Base-by-base conservation (phyloP, 2,329 filamentous ascomycete species). In the Trichoderma asperellum region DNA sequence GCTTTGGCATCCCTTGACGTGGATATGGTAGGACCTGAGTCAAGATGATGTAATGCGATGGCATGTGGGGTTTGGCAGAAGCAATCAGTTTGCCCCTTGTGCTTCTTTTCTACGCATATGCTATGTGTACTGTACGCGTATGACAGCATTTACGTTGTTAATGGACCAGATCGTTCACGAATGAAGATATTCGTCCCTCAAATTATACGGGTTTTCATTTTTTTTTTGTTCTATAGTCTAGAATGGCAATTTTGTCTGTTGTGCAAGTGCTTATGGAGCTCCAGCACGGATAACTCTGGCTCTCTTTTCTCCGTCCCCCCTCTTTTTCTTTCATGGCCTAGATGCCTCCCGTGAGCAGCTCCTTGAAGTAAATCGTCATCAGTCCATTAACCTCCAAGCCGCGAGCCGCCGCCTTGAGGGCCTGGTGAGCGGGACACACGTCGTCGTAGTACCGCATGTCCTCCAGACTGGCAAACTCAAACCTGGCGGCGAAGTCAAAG, bases 371-470 rank as follows among this genome's bases (percentile, higher is more conserved):
- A 24, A 83, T 79, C 16, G 80, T 82, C 73, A 83, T 61, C 32
- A 81, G 69, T 18, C 80, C 82, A 43, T 78, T 73, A 10, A 82
- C 69, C 7, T 72, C 74, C 32, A 83, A 71, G 21, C 69, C 73
- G 71, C 75, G 75, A 16, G 78, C 80, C 2, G 73, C 72, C 40
- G 73, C 74, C 77, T 83, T 84, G 70, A 85, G 78, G 29, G 71
- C 76, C 68, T 75, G 73, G 72, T 86, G 84, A 2, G 82, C 82
- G n/a, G 74, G 70, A 73, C 83, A 85, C 66, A 76, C 82, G 11
- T 82, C 81, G 76, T 92, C 90, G 77, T 92, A 93, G 80, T 86
- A 93, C 73, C 87, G 83, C 86, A 92, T 88, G 77, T 92, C 91
- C 14, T 89, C 89, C 67, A 88, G 74, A 70, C 80, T 89, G 57